Evolutionary conservation across 306 rosid species (phyloP).

Genomic region (Vigna hirtella): DNA sequence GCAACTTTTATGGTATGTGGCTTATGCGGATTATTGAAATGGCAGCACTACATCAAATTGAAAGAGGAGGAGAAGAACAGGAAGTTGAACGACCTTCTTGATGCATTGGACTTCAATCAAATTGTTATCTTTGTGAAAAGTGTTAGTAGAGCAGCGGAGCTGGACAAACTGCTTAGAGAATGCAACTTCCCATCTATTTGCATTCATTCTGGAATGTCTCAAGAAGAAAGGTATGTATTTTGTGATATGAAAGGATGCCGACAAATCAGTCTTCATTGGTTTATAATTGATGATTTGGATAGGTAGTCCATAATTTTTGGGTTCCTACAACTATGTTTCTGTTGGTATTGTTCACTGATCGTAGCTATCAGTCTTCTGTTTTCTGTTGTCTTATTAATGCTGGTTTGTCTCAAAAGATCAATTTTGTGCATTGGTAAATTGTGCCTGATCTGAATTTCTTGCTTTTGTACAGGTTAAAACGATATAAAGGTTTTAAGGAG

Average conservation of each 20-base stretch:
- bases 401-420: neutral
- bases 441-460: neutral
- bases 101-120: slow-evolving; percentile 96
- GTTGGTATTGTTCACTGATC: too few relatives aligned
- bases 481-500: slow-evolving; percentile 96
- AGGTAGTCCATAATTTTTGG: neutral
- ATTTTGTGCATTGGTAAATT: neutral
- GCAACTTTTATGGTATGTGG: neutral
- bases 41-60: slow-evolving; percentile 98
- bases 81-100: slow-evolving; percentile 96
- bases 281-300: neutral
- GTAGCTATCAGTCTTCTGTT: too few relatives aligned
- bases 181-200: slow-evolving; percentile 98
- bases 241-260: neutral
- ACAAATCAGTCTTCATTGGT: too few relatives aligned
- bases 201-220: slow-evolving; percentile 99
- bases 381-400: neutral
- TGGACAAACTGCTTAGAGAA: slow-evolving; percentile 93
- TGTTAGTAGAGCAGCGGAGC: slow-evolving; percentile 96
- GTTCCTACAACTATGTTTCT: neutral
- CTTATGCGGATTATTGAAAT: slow-evolving; percentile 43
- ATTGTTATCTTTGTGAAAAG: slow-evolving; percentile 97
- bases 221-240: slow-evolving; percentile 86
- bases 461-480: slow-evolving; percentile 44
- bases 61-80: slow-evolving; percentile 95